Evolutionary conservation across 2,329 filamentous ascomycete genomes (phyloP), one percentile per base, ranked within the genome.

Genomic region (Mariannaea sp.): DNA sequence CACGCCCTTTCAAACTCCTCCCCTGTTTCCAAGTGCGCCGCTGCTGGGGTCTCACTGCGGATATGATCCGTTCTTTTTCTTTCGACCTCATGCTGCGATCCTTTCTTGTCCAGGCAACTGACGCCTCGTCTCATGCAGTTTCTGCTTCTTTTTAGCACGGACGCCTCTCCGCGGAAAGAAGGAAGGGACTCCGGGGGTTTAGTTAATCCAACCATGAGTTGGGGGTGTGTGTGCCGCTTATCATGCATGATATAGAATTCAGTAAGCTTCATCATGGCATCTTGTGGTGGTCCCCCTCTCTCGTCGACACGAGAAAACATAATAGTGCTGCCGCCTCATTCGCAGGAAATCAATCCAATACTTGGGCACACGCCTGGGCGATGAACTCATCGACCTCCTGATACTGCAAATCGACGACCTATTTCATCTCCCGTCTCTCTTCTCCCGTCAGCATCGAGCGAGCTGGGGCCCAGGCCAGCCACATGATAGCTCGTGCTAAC

Each of bases 171-270:
- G 42, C 51, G 47, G 57, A 54, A 55, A 56, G 35, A 57, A 26
- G 46, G 29, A 24, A 36, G 33, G 19, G 17, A 13, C 51, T 26
- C 62, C 58, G 58, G 54, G 44, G 38, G 45, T 50, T 38, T 19
- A 20, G n/a, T n/a, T n/a, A n/a, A n/a, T n/a, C n/a, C 20, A 38
- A 56, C 54, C 33, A 53, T 32, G 49, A 49, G 41, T 49, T 48
- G 33, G 41, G 45, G 54, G 43, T 33, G 56, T 59, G 59, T 61
- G 61, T 56, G 63, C 60, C 62, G 65, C 65, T 68, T 65, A 69
- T 68, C 64, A 69, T 70, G 68, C 68, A 66, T 45, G 55, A 57
- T 67, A 52, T 57, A 64, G 44, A 57, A 59, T 61, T 50, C 55
- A 62, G 63, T 39, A 60, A 56, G 56, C 53, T 50, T 57, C 50